These are phyloP conservation scores for Mortierella sp. DNA, from an alignment of 371 early-diverging fungal genomes.

Conservation along the genomic window DNA sequence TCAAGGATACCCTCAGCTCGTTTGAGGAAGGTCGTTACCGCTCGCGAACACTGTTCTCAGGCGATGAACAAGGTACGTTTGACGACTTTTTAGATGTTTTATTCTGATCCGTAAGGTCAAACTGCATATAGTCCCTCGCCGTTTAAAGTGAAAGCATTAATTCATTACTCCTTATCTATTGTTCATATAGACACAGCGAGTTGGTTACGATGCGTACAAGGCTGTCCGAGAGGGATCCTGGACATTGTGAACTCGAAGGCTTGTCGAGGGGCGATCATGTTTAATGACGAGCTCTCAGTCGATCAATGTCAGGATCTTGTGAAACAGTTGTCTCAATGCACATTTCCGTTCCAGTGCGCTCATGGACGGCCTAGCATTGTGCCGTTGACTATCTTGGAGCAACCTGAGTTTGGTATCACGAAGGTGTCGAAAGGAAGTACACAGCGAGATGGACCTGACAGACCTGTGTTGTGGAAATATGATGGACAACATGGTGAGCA, in stretches of 20 bases:
- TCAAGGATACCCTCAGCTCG: constrained; percentile 49
- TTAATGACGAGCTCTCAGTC: constrained; percentile 71
- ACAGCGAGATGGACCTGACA: background rate
- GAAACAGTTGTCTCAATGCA: constrained; percentile 64
- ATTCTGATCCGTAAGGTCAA: too few species aligned
- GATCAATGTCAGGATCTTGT: constrained; percentile 70
- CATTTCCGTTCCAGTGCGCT: constrained; percentile 79
- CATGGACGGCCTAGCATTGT: constrained; percentile 64
- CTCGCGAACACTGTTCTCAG: background rate
- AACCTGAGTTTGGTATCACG: background rate
- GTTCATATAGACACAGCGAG: constrained; percentile 13
- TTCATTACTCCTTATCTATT: too few species aligned
- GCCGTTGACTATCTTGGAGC: constrained; percentile 30
- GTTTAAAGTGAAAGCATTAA: background rate
- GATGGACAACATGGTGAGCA: background rate
- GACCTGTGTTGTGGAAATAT: background rate
- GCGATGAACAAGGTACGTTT: background rate
- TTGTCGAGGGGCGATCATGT: constrained; percentile 86
- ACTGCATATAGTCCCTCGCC: background rate
- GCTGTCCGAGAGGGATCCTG: constrained; percentile 76
- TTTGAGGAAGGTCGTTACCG: constrained; percentile 27
- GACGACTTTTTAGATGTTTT: background rate
- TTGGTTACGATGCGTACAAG: constrained; percentile 55
- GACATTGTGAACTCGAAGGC: constrained; percentile 82
- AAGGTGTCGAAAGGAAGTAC: background rate